Evolutionary conservation across 2,329 filamentous ascomycete species (phyloP), one percentile per base, ranked within the genome.

Genomic region (Talaromyces amestolkiae): DNA sequence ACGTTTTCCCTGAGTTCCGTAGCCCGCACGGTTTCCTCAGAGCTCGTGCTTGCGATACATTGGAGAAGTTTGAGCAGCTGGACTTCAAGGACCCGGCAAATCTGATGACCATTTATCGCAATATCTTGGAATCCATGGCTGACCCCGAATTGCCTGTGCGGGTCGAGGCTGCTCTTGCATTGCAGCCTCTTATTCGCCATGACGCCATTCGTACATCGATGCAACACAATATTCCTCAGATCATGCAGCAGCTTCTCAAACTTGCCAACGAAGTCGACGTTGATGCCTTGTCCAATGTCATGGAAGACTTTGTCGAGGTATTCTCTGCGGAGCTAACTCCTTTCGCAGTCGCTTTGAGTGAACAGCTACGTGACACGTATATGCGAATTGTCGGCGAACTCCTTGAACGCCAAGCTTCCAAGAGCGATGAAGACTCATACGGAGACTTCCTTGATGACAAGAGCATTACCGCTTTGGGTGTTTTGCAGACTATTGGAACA

Each of bases 301-400:
- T 99, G 95, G 95, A 99, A 79, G 95, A 99, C 75, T 99, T 99
- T 75, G 95, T 99, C 54, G 95, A 99, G 78, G 93, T 98, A 2
- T 99, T 99, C 75, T 94, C 95, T n/a, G 86, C 92, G 2, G 95
- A 99, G 77, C 85, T 99, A 56, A 98, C 95, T 6, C 95, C 95
- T 3, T 99, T 99, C 73, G 95, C 95, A 11, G 94, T 99, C 37
- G 95, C 95, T 4, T 84, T 99, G 3, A 97, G 93, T 74, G 93
- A 98, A 80, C 95, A 99, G 79, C 84, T 99, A 58, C 89, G 94
- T 51, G 95, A 99, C 74, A 99, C 95, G 0, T 99, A 99, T 73
- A 85, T 99, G 70, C 88, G 95, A 65, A 97, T 99, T 69, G 90
- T 99, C 58, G 86, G 91, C 47, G 94, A 98, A 75, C 86, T 99